phyloP scores from a whole-genome alignment of 352 stramenopile genomes.

The Phytophthora sansomeana region DNA sequence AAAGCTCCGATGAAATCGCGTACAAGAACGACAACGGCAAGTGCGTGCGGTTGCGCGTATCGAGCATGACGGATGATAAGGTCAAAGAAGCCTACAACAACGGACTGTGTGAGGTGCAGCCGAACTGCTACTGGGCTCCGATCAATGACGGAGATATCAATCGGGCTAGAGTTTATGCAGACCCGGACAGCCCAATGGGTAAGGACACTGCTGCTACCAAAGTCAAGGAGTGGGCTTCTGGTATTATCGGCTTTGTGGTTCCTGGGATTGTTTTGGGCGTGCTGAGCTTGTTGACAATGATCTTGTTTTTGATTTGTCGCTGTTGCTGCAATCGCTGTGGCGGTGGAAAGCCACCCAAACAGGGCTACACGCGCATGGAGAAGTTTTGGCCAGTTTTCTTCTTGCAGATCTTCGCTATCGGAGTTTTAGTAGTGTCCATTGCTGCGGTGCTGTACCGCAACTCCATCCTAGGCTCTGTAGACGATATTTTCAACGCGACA shows the following conservation, averaged over 20 bases:
- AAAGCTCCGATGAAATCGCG: conserved; percentile 26
- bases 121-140: conserved; percentile 68
- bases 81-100: conserved; percentile 41
- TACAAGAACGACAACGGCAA: conserved; percentile 49
- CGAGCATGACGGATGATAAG: conserved; percentile 19
- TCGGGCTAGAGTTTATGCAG: conserved; percentile 37
- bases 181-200: conserved; percentile 35
- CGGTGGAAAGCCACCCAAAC: conserved; percentile 47
- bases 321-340: conserved; percentile 78
- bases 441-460: conserved; percentile 63
- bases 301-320: conserved; percentile 70
- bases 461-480: conserved; percentile 47
- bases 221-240: conserved; percentile 50
- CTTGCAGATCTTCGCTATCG: conserved; percentile 63
- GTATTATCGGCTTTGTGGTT: conserved; percentile 53
- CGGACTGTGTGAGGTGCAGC: conserved; percentile 56
- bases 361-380: conserved; percentile 62
- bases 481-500: conserved; percentile 49
- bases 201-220: conserved; percentile 27
- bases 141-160: conserved; percentile 39
- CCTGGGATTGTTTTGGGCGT: conserved; percentile 58
- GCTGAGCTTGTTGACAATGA: conserved; percentile 61
- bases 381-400: conserved; percentile 65
- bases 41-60: conserved; percentile 46
- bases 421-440: conserved; percentile 47